A percentile compares a stretch with the other conserved stretches of the same genome.
Conservation (phyloP, 192 early-diverging fungal species). For the Dissophora globulifera region DNA sequence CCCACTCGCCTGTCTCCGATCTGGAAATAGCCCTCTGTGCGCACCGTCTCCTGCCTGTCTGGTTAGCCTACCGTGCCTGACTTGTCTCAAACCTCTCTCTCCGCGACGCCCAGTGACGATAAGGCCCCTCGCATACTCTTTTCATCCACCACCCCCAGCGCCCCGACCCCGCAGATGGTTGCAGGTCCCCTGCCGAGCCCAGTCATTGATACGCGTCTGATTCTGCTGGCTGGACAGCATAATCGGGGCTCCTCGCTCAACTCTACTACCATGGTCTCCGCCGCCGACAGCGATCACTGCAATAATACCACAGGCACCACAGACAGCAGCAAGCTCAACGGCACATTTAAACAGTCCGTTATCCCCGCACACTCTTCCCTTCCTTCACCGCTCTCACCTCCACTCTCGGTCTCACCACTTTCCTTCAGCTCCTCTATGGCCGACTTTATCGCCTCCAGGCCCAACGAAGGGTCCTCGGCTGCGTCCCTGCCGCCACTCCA, state of each 20-base stretch:
- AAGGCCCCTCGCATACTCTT: too few species aligned
- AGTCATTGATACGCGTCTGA: conserved; percentile 20
- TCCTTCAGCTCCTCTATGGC: conserved; percentile 34
- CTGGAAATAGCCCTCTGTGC: not conserved
- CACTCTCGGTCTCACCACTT: conserved; percentile 39
- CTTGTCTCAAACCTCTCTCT: too few species aligned
- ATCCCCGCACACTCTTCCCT: conserved; percentile 41
- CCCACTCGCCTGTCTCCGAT: too few species aligned
- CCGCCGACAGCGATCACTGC: not conserved
- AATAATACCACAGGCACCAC: not conserved
- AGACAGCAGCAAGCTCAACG: not conserved
- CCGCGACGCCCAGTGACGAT: too few species aligned
- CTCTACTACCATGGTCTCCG: not conserved
- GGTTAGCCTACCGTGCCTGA: too few species aligned
- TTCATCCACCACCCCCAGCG: too few species aligned
- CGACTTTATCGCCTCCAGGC: conserved; percentile 2
- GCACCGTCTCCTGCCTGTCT: too few species aligned
- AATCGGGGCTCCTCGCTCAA: not conserved
- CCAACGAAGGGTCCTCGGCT: conserved; percentile 3
- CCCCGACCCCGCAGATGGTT: not conserved
- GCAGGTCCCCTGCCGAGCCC: conserved; percentile 8
- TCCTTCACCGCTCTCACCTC: conserved; percentile 50
- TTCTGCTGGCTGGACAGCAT: conserved; percentile 14
- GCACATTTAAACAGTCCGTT: conserved; percentile 11
- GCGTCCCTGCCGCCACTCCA: conserved; percentile 11